Conservation (phyloP, 208 protist genomes). For the Acanthamoeba healyi region DNA sequence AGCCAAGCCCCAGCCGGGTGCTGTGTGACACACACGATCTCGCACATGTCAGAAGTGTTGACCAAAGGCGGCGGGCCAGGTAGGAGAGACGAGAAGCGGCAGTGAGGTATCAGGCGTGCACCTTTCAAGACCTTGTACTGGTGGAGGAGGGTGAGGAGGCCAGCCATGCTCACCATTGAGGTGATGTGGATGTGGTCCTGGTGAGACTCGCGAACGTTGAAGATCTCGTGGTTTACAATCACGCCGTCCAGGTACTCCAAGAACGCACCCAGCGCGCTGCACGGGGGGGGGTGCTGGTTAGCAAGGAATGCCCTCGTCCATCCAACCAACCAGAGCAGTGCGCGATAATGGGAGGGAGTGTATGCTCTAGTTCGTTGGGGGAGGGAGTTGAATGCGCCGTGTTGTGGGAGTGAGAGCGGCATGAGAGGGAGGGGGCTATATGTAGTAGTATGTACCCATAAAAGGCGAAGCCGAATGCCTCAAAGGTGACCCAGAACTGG, state of each 20-base stretch:
- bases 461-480: conserved; percentile 51
- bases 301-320: no score
- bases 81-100: no score
- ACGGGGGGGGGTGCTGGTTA: neutral
- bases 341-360: no score
- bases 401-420: neutral
- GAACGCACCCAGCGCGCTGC: conserved; percentile 39
- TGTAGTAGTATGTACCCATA: conserved; percentile 56
- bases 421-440: neutral
- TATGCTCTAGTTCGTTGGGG: no score
- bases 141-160: conserved; percentile 55
- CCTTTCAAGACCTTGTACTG: conserved; percentile 58
- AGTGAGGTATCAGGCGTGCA: no score
- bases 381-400: no score
- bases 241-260: conserved; percentile 63
- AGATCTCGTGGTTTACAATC: conserved; percentile 36
- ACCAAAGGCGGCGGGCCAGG: no score
- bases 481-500: conserved; percentile 64
- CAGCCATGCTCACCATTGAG: conserved; percentile 51
- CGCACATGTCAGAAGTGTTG: neutral
- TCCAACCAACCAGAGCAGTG: no score
- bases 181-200: conserved; percentile 70
- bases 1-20: conserved; percentile 45
- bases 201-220: conserved; percentile 46
- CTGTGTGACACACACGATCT: neutral